Base-by-base conservation (phyloP, 768 basidiomycete species). In the Cystobasidiopsis lactophilus region DNA sequence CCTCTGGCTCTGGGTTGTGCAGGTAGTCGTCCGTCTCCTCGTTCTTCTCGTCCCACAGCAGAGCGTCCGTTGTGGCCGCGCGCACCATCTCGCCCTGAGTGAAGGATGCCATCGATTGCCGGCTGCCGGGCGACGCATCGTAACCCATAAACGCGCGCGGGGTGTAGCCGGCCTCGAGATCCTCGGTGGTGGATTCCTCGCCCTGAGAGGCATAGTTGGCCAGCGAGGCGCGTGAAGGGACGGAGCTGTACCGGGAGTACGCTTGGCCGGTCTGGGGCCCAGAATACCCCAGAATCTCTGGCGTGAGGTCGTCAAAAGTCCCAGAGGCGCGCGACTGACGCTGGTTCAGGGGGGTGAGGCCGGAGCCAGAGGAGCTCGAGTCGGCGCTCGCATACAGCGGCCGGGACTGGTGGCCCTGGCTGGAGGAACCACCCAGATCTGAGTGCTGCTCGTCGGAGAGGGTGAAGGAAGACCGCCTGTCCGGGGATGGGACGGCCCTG, bases 1-100 rank as follows among this genome's bases (percentile, higher is more conserved):
- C 45, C 29, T 23, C 14, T 9, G 60, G 56, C 16, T 61, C 57
- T 5, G 58, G 56, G 37, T 61, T 51, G 49, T 61, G 60, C n/a
- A 61, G 51, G 51, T 58, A 61, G 37, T 61, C 60, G 41, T 61
- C 60, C 24, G 47, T 21, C 19, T 60, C 59, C 3, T 29, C 50
- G 45, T 60, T 58, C 52, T 60, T 58, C 51, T 61, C 57, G 51
- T 59, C 56, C 60, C 60, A 61, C 27, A 63, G 45, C 44, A 63
- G 40, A 19, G 52, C 45, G 29, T 47, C 45, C 24, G 45, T 47
- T 9, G 45, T 47, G 5, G n/a, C 9, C n/a, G 45, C 45, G 14
- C 26, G 4, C 9, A 47, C 45, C 45, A 47, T 47, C 23, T 47
- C 45, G 30, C 45, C 45, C 29, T 47, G 45, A n/a, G 45, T 47